Base-by-base conservation (phyloP, 163 green algal species). In the Scenedesmus sp. region DNA sequence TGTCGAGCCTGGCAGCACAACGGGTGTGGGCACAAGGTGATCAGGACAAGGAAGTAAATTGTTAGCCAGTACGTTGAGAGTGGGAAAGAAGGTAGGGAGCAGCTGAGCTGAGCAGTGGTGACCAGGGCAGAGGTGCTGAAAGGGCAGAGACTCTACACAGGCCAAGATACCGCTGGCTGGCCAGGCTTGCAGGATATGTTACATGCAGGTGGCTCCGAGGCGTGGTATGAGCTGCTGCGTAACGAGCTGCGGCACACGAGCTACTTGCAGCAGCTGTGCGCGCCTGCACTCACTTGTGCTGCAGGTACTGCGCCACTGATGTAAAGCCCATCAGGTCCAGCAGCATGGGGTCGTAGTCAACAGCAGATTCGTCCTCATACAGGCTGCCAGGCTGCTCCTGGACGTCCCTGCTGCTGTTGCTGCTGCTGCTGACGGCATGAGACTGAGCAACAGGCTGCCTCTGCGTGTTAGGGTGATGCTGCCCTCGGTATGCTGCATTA, bases 261-360 rank as follows among this genome's bases (percentile, higher is more conserved):
- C 34, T 34, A 76, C 15, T 18, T 18, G 16, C 18, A 34, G 16
- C 66, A 76, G 16, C 6, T 23, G 62, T 15, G 16, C 2, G 18
- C 15, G 16, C 18, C 2, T 76, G 34, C 18, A 26, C 70, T 79
- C 70, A 79, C 70, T 86, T 74, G 87, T 91, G 66, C 55, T 91
- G 70, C 56, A 91, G 73, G 57, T 86, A 91, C 73, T 91, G 87
- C 3, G 55, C 54, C 26, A 91, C 87, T 34, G 70, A 86, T 16
- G 73, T 91, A 56, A 91, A 91, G 54, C 87, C 87, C 56, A 84
- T 34, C 87, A 91, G 34, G 73, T 91, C 87, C 87, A 91, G 54
- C 87, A 91, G 57, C 18, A 91, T 73, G 3, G 87, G 87, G 55
- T 91, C 87, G 54, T 91, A 86, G 55, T 91, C 87, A 18, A 23